phyloP scores from a whole-genome alignment of 1,284 basidiomycete genomes.

The Hypsizygus ulmarius region DNA sequence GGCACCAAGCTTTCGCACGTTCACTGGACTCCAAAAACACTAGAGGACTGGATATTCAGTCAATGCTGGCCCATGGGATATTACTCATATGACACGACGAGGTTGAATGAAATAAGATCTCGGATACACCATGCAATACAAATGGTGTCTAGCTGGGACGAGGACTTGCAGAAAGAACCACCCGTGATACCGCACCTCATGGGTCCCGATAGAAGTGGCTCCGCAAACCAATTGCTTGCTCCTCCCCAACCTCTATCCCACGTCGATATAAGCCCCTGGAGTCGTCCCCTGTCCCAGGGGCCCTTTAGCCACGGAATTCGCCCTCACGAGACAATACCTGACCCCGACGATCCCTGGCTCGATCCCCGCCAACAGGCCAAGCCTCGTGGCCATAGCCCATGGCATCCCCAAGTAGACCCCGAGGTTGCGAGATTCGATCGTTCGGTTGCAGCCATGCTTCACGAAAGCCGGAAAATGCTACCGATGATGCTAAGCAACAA shows the following conservation, averaged over 20 bases:
- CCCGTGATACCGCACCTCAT: neutral
- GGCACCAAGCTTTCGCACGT: slow-evolving; percentile 49
- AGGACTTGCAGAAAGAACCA: neutral
- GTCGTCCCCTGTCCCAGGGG: neutral
- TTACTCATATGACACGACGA: slow-evolving; percentile 39
- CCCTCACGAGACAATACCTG: neutral
- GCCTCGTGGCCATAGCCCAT: neutral
- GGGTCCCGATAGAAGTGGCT: neutral
- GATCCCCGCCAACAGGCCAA: neutral
- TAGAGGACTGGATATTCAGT: slow-evolving; percentile 52
- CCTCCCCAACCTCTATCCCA: neutral
- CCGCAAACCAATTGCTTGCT: neutral
- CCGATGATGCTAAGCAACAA: neutral
- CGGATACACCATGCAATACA: slow-evolving; percentile 53
- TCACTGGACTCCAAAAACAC: slow-evolving; percentile 48
- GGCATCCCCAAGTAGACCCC: neutral
- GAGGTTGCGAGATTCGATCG: slow-evolving; percentile 3
- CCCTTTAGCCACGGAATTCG: neutral
- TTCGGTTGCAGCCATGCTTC: slow-evolving; percentile 2
- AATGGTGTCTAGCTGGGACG: slow-evolving; percentile 26
- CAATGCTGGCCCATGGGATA: slow-evolving; percentile 61
- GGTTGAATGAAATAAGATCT: slow-evolving; percentile 41
- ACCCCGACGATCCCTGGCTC: neutral
- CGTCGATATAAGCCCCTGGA: neutral
- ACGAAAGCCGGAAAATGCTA: neutral